Base-by-base conservation (phyloP, 495 filamentous ascomycete genomes). In the Jackrogersella multiformis region DNA sequence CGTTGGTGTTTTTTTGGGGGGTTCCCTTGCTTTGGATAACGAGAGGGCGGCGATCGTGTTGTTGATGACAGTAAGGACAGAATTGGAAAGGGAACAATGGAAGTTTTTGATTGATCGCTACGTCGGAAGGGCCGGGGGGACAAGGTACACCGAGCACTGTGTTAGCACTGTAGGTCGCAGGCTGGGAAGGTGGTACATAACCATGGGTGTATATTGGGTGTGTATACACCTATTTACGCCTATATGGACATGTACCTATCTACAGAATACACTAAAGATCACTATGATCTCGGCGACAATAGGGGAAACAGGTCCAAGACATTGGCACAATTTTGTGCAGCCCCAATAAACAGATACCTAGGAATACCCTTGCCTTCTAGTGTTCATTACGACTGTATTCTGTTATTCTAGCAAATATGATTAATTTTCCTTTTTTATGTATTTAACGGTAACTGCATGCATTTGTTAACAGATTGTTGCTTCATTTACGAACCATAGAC, bases 71-170 rank as follows among this genome's bases (percentile, higher is more conserved):
- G 61, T 66, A 70, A 71, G 58, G 64, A 67, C 68, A 71, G 67
- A 66, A 67, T 68, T 62, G 70, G 68, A 64, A 73, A 73, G 64
- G 66, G 70, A 70, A 73, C 67, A 66, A 69, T 68, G 66, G 72
- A 70, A 73, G 71, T 71, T 70, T 74, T 74, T 74, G 72, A 71
- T 68, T 73, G 73, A 75, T 69, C 68, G 68, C 45, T 71, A 49
- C 62, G 67, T 66, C 61, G 67, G 61, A 70, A 66, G 52, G 44
- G 56, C 53, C 61, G 67, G 67, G 63, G 67, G 51, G 57, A 51
- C 52, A 70, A 70, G 46, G 61, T 69, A 66, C 57, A 61, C 67
- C 61, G 61, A 66, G 32, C 18, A 70, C 61, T 57, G 67, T 66
- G 23, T 23, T 51, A 32, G 18, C 46, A 70, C 67, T 61, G 67